phyloP scores from a whole-genome alignment of 2,329 filamentous ascomycete genomes.

The Trichoderma atroviride region DNA sequence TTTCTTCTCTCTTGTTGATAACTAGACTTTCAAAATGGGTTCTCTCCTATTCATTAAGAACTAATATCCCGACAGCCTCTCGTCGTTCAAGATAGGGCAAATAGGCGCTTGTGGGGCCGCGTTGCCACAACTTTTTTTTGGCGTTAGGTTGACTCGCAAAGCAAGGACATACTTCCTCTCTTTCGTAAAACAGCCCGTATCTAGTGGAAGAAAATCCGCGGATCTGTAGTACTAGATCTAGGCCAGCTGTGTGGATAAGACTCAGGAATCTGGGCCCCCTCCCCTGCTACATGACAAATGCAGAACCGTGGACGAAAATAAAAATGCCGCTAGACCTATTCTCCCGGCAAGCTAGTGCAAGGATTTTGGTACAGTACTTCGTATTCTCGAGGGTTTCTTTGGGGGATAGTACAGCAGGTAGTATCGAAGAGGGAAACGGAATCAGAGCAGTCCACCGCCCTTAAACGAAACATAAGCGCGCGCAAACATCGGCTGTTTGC shows the following conservation, averaged over 20 bases:
- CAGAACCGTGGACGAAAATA: neutral
- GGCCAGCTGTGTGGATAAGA: neutral
- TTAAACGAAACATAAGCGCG: neutral
- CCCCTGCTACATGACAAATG: constrained; percentile 16
- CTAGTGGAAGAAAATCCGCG: constrained; percentile 5
- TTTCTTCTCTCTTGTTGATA: neutral
- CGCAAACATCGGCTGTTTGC: neutral
- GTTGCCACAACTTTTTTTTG: constrained; percentile 2
- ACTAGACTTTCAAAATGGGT: neutral
- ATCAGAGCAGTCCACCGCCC: neutral
- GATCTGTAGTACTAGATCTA: neutral
- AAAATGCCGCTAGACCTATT: neutral
- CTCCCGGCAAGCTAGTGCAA: neutral
- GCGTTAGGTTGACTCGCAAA: neutral
- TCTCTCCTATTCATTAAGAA: constrained; percentile 13
- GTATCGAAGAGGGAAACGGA: neutral
- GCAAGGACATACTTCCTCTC: neutral
- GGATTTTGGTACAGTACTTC: neutral
- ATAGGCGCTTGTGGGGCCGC: neutral
- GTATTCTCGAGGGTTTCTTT: neutral
- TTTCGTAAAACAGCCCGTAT: constrained; percentile 11
- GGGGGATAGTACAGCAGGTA: neutral
- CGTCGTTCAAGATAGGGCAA: neutral
- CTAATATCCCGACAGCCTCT: neutral
- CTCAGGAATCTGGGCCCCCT: neutral